Conservation (phyloP, 345 rosid genomes). For the Hypericum perforatum region DNA sequence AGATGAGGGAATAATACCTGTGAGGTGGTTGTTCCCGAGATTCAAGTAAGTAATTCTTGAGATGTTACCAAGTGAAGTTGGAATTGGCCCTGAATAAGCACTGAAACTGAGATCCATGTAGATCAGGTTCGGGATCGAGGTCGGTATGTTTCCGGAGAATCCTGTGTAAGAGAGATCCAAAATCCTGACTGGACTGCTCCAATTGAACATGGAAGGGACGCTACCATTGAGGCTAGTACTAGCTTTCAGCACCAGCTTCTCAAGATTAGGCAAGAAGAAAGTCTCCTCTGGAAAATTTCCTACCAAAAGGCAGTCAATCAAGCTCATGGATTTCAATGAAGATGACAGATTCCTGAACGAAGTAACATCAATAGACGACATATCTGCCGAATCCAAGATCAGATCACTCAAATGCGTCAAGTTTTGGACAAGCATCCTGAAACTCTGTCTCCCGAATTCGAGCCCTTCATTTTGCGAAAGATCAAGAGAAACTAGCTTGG, state of each 20-base stretch:
- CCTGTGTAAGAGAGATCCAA: neutral
- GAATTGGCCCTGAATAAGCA: neutral
- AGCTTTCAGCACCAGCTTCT: neutral
- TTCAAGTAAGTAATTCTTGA: rapidly evolving
- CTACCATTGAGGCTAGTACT: neutral
- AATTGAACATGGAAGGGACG: conserved; percentile 11
- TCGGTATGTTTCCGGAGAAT: neutral
- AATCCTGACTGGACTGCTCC: conserved; percentile 4
- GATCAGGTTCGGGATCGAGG: neutral
- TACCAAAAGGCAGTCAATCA: neutral
- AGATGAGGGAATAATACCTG: neutral
- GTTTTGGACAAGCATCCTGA: conserved; percentile 8
- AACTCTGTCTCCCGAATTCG: neutral
- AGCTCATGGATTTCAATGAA: conserved; percentile 3
- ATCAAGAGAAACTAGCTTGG: conserved; percentile 15
- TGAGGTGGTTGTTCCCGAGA: neutral
- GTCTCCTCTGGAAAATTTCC: conserved; percentile 11
- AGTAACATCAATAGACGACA: neutral
- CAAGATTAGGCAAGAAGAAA: conserved; percentile 2
- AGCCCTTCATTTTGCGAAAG: neutral
- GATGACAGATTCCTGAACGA: conserved; percentile 11
- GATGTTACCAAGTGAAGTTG: neutral
- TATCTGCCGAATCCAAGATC: neutral
- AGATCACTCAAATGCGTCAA: conserved; percentile 6
- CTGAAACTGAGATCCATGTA: neutral